A percentile compares a stretch with the other conserved stretches of the same genome.
These are phyloP conservation scores for Hypoxylon lenormandii DNA, from an alignment of 495 filamentous ascomycete genomes.

Conservation along the genomic window DNA sequence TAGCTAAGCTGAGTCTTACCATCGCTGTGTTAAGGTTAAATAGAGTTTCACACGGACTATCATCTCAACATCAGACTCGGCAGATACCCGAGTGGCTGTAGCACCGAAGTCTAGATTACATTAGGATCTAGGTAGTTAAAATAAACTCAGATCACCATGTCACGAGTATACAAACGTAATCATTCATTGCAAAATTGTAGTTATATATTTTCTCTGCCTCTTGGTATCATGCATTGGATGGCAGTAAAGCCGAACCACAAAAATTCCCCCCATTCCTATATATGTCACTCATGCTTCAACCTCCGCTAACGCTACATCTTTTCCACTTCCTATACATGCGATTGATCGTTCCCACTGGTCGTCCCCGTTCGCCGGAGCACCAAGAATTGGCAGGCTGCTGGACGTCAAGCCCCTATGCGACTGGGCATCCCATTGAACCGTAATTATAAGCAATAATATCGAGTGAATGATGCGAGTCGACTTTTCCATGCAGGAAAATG, in stretches of 20 bases:
- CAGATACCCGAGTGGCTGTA: too few species aligned
- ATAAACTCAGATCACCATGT: neutral
- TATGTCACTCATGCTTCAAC: conserved; percentile 41
- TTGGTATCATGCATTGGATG: conserved; percentile 44
- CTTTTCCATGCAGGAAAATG: conserved; percentile 1
- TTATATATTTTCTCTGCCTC: conserved; percentile 36
- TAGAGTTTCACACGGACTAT: too few species aligned
- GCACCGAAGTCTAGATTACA: too few species aligned
- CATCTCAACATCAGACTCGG: too few species aligned
- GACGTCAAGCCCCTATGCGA: conserved; percentile 43
- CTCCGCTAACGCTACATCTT: conserved; percentile 28
- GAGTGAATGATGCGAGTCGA: conserved; percentile 33
- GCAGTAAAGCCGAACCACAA: conserved; percentile 35
- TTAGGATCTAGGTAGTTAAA: neutral
- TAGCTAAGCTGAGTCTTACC: too few species aligned
- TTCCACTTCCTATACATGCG: conserved; percentile 37
- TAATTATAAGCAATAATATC: conserved; percentile 47
- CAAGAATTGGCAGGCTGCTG: conserved; percentile 27
- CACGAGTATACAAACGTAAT: neutral
- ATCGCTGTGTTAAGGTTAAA: too few species aligned
- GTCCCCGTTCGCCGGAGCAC: conserved; percentile 32
- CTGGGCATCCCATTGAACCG: conserved; percentile 44
- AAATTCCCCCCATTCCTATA: conserved; percentile 35
- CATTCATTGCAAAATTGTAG: conserved; percentile 18
- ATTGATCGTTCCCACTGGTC: conserved; percentile 41